Conservation (phyloP, 164 flowering plant species). For the Taxillus chinensis region DNA sequence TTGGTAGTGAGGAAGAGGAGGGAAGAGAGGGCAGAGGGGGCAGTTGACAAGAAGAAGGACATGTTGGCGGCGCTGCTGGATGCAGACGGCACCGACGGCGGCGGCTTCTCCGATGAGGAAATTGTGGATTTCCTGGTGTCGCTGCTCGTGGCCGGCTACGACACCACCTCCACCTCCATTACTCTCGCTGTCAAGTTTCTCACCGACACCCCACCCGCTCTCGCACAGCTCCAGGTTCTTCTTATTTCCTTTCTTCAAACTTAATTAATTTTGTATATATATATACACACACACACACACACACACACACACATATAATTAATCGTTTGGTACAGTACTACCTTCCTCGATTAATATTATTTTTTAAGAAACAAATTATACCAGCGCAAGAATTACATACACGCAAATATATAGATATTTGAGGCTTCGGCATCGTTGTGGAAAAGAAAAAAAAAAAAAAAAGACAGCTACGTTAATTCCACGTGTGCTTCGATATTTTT, state of each 20-base stretch:
- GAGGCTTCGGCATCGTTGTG: too few relatives aligned
- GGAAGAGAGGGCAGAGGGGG: conserved; percentile 25
- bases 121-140: conserved; percentile 80
- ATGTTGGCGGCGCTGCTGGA: conserved; percentile 70
- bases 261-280: too few relatives aligned
- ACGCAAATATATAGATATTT: too few relatives aligned
- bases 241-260: background rate
- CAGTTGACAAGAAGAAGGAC: conserved; percentile 46
- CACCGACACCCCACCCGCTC: conserved; percentile 73
- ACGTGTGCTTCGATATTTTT: too few relatives aligned
- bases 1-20: conserved; percentile 58
- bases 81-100: conserved; percentile 37
- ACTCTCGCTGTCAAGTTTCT: conserved; percentile 91
- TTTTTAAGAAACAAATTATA: too few relatives aligned
- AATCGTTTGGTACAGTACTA: too few relatives aligned
- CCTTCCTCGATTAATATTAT: too few relatives aligned
- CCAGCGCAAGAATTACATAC: too few relatives aligned
- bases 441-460: too few relatives aligned
- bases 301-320: too few relatives aligned
- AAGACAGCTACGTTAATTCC: too few relatives aligned
- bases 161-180: conserved; percentile 92
- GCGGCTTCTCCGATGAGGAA: conserved; percentile 68
- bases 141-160: conserved; percentile 88
- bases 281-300: too few relatives aligned
- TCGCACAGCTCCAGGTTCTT: conserved; percentile 76